A percentile compares a stretch with the other conserved stretches of the same genome.
These are phyloP conservation scores for Rhodotorula mucilaginosa DNA, from an alignment of 1,284 basidiomycete species.

Conservation along the genomic window DNA sequence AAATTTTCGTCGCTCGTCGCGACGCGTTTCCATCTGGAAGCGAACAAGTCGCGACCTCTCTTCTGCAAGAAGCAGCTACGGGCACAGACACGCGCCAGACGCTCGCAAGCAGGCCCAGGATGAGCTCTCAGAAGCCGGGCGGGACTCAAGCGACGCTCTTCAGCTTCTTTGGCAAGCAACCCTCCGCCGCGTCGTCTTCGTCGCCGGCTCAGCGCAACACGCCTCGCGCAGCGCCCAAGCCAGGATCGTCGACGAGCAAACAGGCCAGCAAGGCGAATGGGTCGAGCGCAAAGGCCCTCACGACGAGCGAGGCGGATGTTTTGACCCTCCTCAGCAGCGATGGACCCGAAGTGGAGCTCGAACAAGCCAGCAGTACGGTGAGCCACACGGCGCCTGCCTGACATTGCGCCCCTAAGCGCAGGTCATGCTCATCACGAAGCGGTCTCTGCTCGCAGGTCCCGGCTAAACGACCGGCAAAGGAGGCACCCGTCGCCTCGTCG, in stretches of 20 bases:
- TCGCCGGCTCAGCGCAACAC: slow-evolving; percentile 7
- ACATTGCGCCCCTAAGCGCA: not conserved
- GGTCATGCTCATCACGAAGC: not conserved
- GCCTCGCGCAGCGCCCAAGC: not conserved
- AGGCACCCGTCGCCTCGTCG: not conserved
- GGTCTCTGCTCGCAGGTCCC: slow-evolving; percentile 8
- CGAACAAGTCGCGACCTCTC: not conserved
- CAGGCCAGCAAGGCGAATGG: not conserved
- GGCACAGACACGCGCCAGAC: not conserved
- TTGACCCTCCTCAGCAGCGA: slow-evolving; percentile 2
- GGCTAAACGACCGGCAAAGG: slow-evolving; percentile 15
- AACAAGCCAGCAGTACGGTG: slow-evolving; percentile 23
- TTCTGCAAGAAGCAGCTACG: not conserved
- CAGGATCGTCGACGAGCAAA: not conserved
- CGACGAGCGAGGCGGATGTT: slow-evolving; percentile 19
- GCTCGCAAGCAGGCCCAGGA: not conserved
- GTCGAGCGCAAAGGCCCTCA: not conserved
- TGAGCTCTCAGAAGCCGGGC: slow-evolving; percentile 7
- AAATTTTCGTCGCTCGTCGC: not conserved
- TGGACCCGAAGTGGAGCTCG: slow-evolving; percentile 19
- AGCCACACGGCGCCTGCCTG: not conserved
- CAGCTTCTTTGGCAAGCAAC: slow-evolving; percentile 49
- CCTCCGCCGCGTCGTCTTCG: slow-evolving; percentile 24
- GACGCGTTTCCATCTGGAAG: not conserved
- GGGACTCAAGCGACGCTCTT: slow-evolving; percentile 50